Evolutionary conservation across 1,284 basidiomycete genomes (phyloP).

Genomic region (Agaricales sp.): DNA sequence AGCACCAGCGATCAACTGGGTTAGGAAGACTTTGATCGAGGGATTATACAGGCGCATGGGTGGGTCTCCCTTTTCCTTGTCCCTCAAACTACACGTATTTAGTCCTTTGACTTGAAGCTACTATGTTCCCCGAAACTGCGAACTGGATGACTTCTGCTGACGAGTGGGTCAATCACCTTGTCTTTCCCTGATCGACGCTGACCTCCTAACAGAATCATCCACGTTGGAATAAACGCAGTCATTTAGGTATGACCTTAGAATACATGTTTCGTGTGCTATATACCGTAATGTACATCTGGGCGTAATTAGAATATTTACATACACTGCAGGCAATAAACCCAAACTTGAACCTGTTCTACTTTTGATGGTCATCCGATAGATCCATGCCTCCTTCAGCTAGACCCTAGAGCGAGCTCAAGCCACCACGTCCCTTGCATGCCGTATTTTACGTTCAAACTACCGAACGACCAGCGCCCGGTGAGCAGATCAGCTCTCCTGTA

Average conservation of each 20-base stretch:
- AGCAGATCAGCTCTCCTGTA: neutral
- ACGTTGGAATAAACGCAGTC: constrained; percentile 34
- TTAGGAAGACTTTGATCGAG: constrained; percentile 41
- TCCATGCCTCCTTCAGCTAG: too few species aligned
- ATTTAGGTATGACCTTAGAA: constrained; percentile 22
- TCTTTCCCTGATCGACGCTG: neutral
- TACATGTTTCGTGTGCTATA: too few species aligned
- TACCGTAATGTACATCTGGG: too few species aligned
- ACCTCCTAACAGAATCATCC: constrained; percentile 28
- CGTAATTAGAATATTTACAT: too few species aligned
- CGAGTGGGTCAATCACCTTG: constrained; percentile 26
- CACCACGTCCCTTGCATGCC: neutral
- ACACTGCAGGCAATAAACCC: too few species aligned
- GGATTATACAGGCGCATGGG: constrained; percentile 43
- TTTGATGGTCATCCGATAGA: too few species aligned
- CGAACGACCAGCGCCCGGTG: neutral
- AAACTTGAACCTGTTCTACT: too few species aligned
- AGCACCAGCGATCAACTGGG: constrained; percentile 25
- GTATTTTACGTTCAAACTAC: neutral
- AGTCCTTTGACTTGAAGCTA: constrained; percentile 22
- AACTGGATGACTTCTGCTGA: constrained; percentile 44
- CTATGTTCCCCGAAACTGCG: constrained; percentile 47
- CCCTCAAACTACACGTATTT: too few species aligned
- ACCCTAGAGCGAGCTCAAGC: neutral
- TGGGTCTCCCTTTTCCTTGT: too few species aligned